These are phyloP conservation scores for Agrocybe pediades DNA, from an alignment of 768 basidiomycete species.

Conservation along the genomic window DNA sequence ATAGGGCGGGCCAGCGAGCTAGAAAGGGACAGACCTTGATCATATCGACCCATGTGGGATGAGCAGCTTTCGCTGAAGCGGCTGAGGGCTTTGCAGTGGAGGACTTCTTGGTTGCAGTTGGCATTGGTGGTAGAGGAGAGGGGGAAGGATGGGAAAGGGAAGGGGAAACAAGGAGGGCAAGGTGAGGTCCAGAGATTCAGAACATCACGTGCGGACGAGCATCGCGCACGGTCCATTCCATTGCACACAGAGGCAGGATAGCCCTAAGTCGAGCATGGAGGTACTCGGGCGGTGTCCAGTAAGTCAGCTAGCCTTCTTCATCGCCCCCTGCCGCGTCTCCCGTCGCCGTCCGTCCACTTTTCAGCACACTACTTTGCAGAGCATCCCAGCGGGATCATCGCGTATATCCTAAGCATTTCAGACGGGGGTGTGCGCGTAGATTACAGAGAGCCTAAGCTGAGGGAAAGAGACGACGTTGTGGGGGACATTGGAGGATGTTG, in stretches of 20 bases:
- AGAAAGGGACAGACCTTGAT: constrained; percentile 57
- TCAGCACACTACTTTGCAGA: no score
- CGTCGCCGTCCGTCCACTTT: no score
- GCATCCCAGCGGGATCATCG: no score
- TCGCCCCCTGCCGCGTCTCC: no score
- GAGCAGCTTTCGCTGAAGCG: constrained; percentile 36
- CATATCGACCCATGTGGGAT: constrained; percentile 79
- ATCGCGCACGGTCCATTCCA: constrained; percentile 13
- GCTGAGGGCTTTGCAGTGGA: constrained; percentile 29
- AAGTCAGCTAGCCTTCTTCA: no score
- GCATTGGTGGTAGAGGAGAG: constrained; percentile 20
- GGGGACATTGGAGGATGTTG: neutral
- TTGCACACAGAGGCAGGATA: neutral
- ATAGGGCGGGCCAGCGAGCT: constrained; percentile 18
- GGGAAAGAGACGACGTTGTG: neutral
- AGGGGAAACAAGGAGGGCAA: constrained; percentile 19
- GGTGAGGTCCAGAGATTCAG: constrained; percentile 21
- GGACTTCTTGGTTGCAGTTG: constrained; percentile 37
- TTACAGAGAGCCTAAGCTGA: no score
- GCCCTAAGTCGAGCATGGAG: neutral
- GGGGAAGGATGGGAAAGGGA: constrained; percentile 15
- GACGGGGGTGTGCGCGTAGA: no score
- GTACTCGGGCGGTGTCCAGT: no score
- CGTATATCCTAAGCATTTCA: no score
- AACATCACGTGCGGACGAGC: constrained; percentile 27